Conservation (phyloP, 2,329 filamentous ascomycete genomes). For the Cercospora sp. region DNA sequence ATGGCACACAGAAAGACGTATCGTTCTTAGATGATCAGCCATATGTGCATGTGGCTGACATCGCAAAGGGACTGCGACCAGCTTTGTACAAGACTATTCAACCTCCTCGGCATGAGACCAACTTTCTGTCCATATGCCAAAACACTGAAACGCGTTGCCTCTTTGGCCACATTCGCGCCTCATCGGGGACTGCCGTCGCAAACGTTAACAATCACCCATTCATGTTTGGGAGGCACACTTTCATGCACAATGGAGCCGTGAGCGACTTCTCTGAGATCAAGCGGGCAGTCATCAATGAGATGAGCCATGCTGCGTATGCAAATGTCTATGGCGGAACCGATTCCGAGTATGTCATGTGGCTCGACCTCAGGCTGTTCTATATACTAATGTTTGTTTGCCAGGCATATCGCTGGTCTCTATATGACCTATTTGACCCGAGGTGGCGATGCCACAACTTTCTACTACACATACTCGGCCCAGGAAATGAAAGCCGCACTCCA, state of each 20-base stretch:
- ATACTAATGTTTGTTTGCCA: background rate
- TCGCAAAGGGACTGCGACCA: constrained; percentile 42
- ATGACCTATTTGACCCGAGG: constrained; percentile 47
- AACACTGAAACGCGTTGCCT: constrained; percentile 54
- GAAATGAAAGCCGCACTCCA: constrained; percentile 50
- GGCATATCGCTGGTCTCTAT: constrained; percentile 51
- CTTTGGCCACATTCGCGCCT: constrained; percentile 57
- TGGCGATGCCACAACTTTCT: constrained; percentile 28
- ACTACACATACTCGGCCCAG: constrained; percentile 44
- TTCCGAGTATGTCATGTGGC: constrained; percentile 42
- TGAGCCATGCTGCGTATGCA: constrained; percentile 51
- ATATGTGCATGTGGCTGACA: constrained; percentile 13
- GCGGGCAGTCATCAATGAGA: constrained; percentile 47
- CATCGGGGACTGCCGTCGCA: constrained; percentile 50
- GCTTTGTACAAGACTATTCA: constrained; percentile 55
- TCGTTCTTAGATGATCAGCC: constrained; percentile 3
- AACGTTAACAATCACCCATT: constrained; percentile 58
- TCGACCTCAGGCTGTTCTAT: constrained; percentile 27
- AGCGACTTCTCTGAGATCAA: constrained; percentile 51
- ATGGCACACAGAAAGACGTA: constrained; percentile 36
- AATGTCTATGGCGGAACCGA: constrained; percentile 55
- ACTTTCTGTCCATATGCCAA: constrained; percentile 54
- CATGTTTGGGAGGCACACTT: constrained; percentile 54
- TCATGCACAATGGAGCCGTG: constrained; percentile 59
- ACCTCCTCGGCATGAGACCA: constrained; percentile 55